Evolutionary conservation across 1,284 basidiomycete species (phyloP).

Genomic region (Hymenochaete sp.): DNA sequence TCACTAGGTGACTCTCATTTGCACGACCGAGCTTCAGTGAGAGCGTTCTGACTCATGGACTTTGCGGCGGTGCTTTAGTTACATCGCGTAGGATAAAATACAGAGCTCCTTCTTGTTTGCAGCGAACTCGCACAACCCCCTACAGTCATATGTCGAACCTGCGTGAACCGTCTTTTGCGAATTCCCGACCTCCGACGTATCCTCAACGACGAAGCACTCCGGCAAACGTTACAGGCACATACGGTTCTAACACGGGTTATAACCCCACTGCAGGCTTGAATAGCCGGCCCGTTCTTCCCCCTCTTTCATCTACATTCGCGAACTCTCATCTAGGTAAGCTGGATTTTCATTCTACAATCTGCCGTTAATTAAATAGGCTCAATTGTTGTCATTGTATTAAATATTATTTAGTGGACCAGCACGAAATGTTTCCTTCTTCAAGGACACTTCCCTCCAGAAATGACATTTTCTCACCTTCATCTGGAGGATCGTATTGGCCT

Average conservation of each 20-base stretch:
- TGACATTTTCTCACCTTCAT: slow-evolving; percentile 18
- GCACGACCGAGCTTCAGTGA: no score
- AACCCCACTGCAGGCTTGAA: slow-evolving; percentile 70
- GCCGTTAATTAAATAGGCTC: slow-evolving; percentile 35
- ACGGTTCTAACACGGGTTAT: slow-evolving; percentile 57
- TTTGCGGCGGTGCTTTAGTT: no score
- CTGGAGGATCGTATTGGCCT: slow-evolving; percentile 12
- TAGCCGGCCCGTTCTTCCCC: slow-evolving; percentile 80
- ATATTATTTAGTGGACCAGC: slow-evolving; percentile 8
- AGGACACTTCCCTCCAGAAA: slow-evolving; percentile 17
- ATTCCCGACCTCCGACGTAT: slow-evolving; percentile 35
- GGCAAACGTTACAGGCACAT: slow-evolving; percentile 43
- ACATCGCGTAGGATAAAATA: slow-evolving; percentile 17
- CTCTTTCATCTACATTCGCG: slow-evolving; percentile 75
- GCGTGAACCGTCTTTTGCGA: slow-evolving; percentile 53
- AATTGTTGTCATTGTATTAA: slow-evolving; percentile 34
- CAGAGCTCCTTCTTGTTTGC: slow-evolving; percentile 33
- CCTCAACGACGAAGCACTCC: slow-evolving; percentile 55
- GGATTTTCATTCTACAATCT: no score
- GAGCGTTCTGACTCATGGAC: no score
- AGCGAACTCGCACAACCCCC: slow-evolving; percentile 24
- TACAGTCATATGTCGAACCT: slow-evolving; percentile 50
- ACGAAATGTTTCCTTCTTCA: slow-evolving; percentile 10
- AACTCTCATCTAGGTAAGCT: slow-evolving; percentile 31
- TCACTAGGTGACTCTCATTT: no score